Evolutionary conservation across 768 basidiomycete genomes (phyloP).

Genomic region (Panus rudis): DNA sequence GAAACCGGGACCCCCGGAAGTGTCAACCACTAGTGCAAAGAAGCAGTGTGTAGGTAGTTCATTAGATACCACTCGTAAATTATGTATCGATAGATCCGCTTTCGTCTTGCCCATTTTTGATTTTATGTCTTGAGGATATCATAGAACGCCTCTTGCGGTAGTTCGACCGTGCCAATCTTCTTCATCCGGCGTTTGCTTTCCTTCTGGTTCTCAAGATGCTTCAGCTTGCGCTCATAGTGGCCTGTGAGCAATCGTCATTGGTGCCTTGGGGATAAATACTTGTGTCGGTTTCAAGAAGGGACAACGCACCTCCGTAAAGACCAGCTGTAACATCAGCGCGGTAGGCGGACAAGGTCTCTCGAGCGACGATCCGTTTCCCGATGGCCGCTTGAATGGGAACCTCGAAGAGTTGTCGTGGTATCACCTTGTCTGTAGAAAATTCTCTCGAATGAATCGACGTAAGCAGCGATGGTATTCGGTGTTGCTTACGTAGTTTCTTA

Average conservation of each 20-base stretch:
- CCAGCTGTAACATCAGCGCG: conserved; percentile 93
- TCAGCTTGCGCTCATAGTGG: conserved; percentile 91
- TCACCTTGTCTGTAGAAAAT: conserved; percentile 64
- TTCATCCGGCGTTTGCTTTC: conserved; percentile 89
- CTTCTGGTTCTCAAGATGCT: conserved; percentile 85
- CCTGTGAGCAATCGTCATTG: conserved; percentile 30
- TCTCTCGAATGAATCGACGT: neutral
- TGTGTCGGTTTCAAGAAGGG: conserved; percentile 2
- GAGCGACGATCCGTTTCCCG: conserved; percentile 80
- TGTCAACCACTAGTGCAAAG: too few relatives aligned
- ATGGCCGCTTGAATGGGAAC: conserved; percentile 93
- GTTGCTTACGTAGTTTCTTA: conserved; percentile 76
- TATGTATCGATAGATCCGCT: neutral
- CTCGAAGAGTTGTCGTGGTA: conserved; percentile 89
- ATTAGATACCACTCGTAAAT: too few relatives aligned
- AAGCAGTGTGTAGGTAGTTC: too few relatives aligned
- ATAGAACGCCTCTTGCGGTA: conserved; percentile 96
- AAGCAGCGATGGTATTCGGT: neutral
- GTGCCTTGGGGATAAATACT: conserved; percentile 1
- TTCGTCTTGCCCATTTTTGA: too few relatives aligned
- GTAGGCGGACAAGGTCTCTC: conserved; percentile 81
- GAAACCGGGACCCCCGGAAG: too few relatives aligned
- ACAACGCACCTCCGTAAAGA: conserved; percentile 69
- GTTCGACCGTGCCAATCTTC: conserved; percentile 76
- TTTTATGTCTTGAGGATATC: conserved; percentile 59